Conservation (phyloP, 495 filamentous ascomycete species). For the Clavariopsis aquatica region DNA sequence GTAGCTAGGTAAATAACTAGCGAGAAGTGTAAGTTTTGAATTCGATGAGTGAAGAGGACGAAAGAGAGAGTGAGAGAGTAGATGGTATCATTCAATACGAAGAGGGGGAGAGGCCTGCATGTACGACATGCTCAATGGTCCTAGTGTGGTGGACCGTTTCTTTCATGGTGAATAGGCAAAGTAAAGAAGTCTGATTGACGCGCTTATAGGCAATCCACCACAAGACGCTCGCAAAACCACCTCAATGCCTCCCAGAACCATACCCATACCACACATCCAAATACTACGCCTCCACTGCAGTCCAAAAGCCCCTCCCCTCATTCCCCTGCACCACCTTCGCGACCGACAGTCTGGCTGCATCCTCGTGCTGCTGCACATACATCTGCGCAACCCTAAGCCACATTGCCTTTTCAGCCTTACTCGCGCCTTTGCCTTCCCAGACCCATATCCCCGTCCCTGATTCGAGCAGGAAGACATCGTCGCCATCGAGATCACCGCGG, state of each 20-base stretch:
- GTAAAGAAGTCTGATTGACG: too few species aligned
- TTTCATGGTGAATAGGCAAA: too few species aligned
- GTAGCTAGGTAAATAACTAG: too few species aligned
- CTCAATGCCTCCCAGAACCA: not conserved
- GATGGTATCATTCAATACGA: too few species aligned
- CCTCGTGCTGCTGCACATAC: conserved; percentile 55
- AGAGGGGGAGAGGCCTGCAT: too few species aligned
- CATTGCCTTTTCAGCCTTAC: conserved; percentile 54
- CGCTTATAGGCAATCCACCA: not conserved
- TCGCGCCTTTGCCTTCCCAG: conserved; percentile 60
- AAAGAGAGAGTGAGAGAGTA: too few species aligned
- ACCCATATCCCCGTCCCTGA: conserved; percentile 57
- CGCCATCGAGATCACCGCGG: conserved; percentile 52
- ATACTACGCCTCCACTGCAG: conserved; percentile 17
- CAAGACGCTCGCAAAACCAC: not conserved
- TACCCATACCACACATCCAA: not conserved
- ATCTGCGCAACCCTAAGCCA: conserved; percentile 60
- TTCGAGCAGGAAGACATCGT: conserved; percentile 63
- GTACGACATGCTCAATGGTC: too few species aligned
- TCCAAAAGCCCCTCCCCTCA: conserved; percentile 22
- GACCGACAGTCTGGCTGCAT: conserved; percentile 16
- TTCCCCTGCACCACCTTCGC: conserved; percentile 20
- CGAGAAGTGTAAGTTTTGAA: too few species aligned
- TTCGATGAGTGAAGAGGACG: too few species aligned
- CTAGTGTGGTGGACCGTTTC: too few species aligned